Evolutionary conservation across 2,329 filamentous ascomycete genomes (phyloP).

Genomic region (Fusarium compactum): DNA sequence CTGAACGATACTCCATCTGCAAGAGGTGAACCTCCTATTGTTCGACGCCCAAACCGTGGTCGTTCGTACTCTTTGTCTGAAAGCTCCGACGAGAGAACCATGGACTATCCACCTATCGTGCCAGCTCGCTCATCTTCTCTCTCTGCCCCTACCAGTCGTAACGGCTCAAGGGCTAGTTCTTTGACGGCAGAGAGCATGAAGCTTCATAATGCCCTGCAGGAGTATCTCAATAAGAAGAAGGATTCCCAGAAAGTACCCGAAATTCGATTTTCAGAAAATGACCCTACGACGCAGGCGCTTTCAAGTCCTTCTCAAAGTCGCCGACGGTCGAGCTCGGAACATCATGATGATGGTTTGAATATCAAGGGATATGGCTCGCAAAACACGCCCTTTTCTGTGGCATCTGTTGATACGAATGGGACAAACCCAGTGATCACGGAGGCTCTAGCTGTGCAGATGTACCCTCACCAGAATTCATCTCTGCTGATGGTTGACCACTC

Average conservation of each 20-base stretch:
- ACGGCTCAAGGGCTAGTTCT: constrained; percentile 65
- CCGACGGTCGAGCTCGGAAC: constrained; percentile 58
- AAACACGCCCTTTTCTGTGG: constrained; percentile 72
- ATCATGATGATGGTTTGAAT: constrained; percentile 66
- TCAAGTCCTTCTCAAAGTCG: constrained; percentile 49
- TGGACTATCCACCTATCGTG: constrained; percentile 70
- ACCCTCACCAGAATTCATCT: constrained; percentile 73
- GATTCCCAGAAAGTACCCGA: constrained; percentile 22
- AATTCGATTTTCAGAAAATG: constrained; percentile 31
- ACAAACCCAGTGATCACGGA: constrained; percentile 74
- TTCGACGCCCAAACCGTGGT: constrained; percentile 57
- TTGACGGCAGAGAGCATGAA: constrained; percentile 69
- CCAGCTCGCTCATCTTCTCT: constrained; percentile 70
- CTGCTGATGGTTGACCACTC: constrained; percentile 71
- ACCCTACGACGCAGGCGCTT: constrained; percentile 2
- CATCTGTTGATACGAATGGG: constrained; percentile 70
- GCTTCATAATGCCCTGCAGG: constrained; percentile 61
- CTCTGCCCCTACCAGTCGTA: constrained; percentile 72
- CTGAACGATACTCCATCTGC: constrained; percentile 57
- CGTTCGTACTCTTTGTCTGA: constrained; percentile 63
- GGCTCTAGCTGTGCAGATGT: constrained; percentile 71
- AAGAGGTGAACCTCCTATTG: constrained; percentile 58
- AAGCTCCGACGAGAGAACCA: constrained; percentile 65
- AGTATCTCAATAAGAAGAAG: constrained; percentile 42
- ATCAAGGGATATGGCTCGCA: constrained; percentile 66